A percentile compares a stretch with the other conserved stretches of the same genome.
phyloP scores from a whole-genome alignment of 345 rosid species.

The Linum tenue region DNA sequence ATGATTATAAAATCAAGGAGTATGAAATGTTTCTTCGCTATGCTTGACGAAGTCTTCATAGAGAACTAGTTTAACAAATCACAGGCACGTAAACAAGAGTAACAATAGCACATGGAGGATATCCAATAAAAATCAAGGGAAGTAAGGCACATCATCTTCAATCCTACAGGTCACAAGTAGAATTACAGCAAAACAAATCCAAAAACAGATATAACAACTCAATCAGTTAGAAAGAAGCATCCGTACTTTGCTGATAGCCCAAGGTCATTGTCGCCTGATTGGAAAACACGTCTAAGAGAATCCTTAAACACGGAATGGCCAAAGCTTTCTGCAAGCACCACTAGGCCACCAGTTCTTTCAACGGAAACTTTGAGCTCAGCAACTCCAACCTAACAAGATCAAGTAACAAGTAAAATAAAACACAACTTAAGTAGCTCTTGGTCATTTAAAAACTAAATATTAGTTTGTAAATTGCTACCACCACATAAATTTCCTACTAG shows the following conservation, averaged over 20 bases:
- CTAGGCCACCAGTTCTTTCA: slow-evolving; percentile 90
- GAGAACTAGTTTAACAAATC: background rate
- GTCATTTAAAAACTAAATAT: too few species aligned
- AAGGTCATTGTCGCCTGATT: slow-evolving; percentile 65
- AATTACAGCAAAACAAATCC: slow-evolving; percentile 4
- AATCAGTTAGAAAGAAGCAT: slow-evolving; percentile 11
- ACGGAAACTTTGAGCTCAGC: slow-evolving; percentile 91
- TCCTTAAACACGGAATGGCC: slow-evolving; percentile 88
- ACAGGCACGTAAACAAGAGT: background rate
- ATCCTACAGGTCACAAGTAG: background rate
- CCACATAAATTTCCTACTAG: too few species aligned
- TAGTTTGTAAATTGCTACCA: too few species aligned
- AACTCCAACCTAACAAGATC: slow-evolving; percentile 62
- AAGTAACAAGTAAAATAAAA: slow-evolving; percentile 1
- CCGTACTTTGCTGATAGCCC: slow-evolving; percentile 83
- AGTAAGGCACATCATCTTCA: background rate
- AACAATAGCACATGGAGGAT: background rate
- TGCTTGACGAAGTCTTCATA: background rate
- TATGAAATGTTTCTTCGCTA: background rate
- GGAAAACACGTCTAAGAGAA: slow-evolving; percentile 71
- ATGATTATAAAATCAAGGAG: background rate
- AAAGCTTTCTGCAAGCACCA: slow-evolving; percentile 98
- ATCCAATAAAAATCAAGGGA: background rate
- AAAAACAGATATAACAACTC: background rate
- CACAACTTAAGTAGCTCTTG: slow-evolving; percentile 1